Evolutionary conservation across 2,329 filamentous ascomycete species (phyloP).

Genomic region (Claviceps quebecensis): DNA sequence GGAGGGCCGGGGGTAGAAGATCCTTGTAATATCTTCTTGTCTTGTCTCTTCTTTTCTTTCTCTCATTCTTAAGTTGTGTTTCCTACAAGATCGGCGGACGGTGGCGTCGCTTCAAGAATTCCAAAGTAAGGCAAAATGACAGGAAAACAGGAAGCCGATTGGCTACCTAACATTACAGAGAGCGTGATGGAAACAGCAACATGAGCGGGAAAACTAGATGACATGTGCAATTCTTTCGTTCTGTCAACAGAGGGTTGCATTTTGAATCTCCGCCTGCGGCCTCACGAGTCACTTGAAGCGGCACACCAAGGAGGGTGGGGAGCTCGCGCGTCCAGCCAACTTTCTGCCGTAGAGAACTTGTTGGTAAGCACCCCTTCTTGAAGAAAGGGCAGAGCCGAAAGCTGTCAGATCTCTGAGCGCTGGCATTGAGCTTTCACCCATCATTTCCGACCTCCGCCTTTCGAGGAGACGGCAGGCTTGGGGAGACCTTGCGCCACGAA

Average conservation of each 20-base stretch:
- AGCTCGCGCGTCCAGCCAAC: neutral
- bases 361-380: neutral
- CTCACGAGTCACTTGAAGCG: neutral
- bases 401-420: neutral
- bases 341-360: neutral
- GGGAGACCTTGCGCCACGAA: too few relatives aligned
- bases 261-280: neutral
- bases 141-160: neutral
- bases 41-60: too few relatives aligned
- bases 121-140: too few relatives aligned
- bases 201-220: neutral
- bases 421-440: too few relatives aligned
- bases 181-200: neutral
- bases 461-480: too few relatives aligned
- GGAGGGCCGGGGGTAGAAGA: neutral
- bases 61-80: too few relatives aligned
- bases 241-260: neutral
- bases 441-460: too few relatives aligned
- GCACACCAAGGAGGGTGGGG: neutral
- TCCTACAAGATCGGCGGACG: too few relatives aligned
- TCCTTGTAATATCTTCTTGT: too few relatives aligned
- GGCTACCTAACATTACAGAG: neutral
- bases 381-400: neutral
- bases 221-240: neutral
- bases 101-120: too few relatives aligned